These are phyloP conservation scores for Aspergillus glaucus DNA, from an alignment of 2,329 filamentous ascomycete genomes.

Conservation along the genomic window DNA sequence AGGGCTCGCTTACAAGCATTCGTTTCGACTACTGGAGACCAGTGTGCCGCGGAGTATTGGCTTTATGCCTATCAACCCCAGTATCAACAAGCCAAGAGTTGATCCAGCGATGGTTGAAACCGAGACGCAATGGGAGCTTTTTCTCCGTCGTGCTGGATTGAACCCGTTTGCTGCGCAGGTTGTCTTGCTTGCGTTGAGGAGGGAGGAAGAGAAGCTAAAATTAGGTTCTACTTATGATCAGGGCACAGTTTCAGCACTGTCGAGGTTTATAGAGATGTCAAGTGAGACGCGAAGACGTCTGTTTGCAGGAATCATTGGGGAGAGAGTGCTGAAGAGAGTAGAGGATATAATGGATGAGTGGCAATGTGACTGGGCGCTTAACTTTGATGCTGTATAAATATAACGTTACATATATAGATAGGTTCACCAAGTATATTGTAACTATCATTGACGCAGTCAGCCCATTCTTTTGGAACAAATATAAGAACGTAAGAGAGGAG, in stretches of 20 bases:
- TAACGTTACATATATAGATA: no score
- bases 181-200: conserved; percentile 40
- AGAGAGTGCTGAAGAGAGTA: conserved; percentile 49
- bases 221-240: background rate
- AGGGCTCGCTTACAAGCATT: conserved; percentile 46
- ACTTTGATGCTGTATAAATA: conserved; percentile 6
- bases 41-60: background rate
- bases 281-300: conserved; percentile 41
- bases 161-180: conserved; percentile 67
- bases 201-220: conserved; percentile 7
- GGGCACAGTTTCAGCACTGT: background rate
- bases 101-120: conserved; percentile 41
- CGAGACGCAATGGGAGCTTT: conserved; percentile 63
- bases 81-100: conserved; percentile 1
- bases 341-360: conserved; percentile 49
- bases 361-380: conserved; percentile 28
- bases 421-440: background rate
- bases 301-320: conserved; percentile 52
- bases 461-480: background rate
- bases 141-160: conserved; percentile 59
- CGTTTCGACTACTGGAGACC: conserved; percentile 9
- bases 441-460: background rate
- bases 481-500: conserved; percentile 20
- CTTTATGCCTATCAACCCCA: conserved; percentile 8
- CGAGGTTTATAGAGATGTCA: conserved; percentile 54